Percentiles rank a stretch among this genome's conserved stretches.
These are phyloP conservation scores for Zymoseptoria tritici DNA, from an alignment of 2,329 filamentous ascomycete genomes.

Conservation along the genomic window DNA sequence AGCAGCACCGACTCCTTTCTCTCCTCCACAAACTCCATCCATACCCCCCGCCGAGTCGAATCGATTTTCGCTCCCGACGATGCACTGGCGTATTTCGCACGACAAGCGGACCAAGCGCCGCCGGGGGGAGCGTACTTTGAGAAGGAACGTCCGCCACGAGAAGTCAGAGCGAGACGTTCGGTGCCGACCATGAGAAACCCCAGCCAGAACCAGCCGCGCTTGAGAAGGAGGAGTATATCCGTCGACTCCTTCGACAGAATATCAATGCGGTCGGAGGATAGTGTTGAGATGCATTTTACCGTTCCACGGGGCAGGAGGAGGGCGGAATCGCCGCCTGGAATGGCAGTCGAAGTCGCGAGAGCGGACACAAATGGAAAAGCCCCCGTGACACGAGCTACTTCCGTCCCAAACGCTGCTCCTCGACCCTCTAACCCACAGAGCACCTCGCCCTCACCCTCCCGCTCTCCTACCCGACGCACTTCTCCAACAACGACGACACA, in stretches of 20 bases:
- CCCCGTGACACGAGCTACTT: neutral
- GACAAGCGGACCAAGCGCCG: slow-evolving; percentile 45
- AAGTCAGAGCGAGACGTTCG: neutral
- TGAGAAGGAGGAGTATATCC: neutral
- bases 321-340: too few species aligned
- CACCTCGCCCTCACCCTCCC: slow-evolving; percentile 3
- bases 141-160: slow-evolving; percentile 18
- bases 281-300: slow-evolving; percentile 14
- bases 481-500: slow-evolving; percentile 4
- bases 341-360: too few species aligned
- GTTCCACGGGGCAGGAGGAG: too few species aligned
- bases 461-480: slow-evolving; percentile 5
- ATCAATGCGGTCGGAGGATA: slow-evolving; percentile 10
- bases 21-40: slow-evolving; percentile 58
- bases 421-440: neutral
- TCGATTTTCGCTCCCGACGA: slow-evolving; percentile 71
- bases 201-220: neutral
- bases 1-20: slow-evolving; percentile 51
- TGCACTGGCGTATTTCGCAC: slow-evolving; percentile 62
- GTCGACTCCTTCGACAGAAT: slow-evolving; percentile 1
- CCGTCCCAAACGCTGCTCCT: neutral
- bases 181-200: neutral
- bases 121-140: slow-evolving; percentile 39
- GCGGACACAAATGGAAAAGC: neutral
- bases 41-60: slow-evolving; percentile 61